Evolutionary conservation across 1,284 basidiomycete genomes (phyloP).

Genomic region (Leccinum pachyderme): DNA sequence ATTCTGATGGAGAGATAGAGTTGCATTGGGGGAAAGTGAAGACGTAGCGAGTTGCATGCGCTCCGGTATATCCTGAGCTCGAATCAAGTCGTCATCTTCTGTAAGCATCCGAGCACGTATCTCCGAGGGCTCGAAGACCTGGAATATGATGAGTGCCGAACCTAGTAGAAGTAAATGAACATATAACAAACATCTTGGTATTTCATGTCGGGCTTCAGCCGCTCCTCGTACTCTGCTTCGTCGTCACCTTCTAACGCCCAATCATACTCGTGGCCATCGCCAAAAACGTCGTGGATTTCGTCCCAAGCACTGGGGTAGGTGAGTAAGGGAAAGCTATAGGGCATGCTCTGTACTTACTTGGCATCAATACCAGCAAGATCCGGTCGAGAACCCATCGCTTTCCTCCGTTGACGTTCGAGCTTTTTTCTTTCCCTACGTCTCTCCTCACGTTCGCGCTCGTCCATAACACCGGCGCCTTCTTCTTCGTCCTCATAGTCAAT

Average conservation of each 20-base stretch:
- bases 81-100: conserved; percentile 93
- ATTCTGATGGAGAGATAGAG: conserved; percentile 65
- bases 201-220: conserved; percentile 71
- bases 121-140: conserved; percentile 99
- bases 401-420: conserved; percentile 63
- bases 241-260: conserved; percentile 89
- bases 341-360: conserved; percentile 52
- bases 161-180: conserved; percentile 4
- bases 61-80: conserved; percentile 90
- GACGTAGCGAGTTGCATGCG: conserved; percentile 95
- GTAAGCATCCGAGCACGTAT: conserved; percentile 90
- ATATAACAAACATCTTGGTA: conserved; percentile 79
- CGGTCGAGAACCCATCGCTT: conserved; percentile 62
- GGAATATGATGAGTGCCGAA: conserved; percentile 13
- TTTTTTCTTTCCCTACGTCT: conserved; percentile 65
- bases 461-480: conserved; percentile 64
- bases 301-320: conserved; percentile 79
- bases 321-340: conserved; percentile 18
- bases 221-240: conserved; percentile 55
- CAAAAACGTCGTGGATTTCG: conserved; percentile 96
- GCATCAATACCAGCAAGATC: conserved; percentile 86
- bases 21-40: conserved; percentile 69
- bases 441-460: conserved; percentile 72
- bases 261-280: conserved; percentile 95
- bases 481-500: conserved; percentile 93